phyloP scores from a whole-genome alignment of 106 monocot genomes.

The Dendrobium huoshanense region DNA sequence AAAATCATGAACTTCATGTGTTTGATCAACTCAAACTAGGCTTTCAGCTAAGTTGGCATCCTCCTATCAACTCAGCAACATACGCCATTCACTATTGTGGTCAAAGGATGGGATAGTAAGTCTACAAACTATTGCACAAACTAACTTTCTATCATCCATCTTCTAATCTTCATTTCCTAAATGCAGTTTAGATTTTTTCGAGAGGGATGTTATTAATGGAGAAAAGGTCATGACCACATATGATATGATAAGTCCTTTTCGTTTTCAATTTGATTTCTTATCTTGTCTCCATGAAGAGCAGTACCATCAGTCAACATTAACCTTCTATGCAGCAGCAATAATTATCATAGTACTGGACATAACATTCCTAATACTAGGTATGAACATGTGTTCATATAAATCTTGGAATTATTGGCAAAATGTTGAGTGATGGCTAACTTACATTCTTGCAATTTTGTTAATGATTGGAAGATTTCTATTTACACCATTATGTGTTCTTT shows the following conservation, averaged over 20 bases:
- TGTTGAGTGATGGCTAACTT: background rate
- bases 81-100: no score
- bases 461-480: background rate
- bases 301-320: background rate
- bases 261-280: no score
- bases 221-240: no score
- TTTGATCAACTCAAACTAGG: background rate
- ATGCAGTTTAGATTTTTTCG: no score
- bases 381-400: background rate
- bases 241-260: no score
- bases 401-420: background rate
- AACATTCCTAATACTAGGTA: no score
- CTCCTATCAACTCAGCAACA: background rate
- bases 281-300: no score
- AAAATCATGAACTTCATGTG: background rate
- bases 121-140: background rate
- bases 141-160: background rate
- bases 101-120: background rate
- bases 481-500: no score
- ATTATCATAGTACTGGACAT: background rate
- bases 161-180: no score
- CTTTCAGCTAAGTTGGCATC: background rate
- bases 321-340: background rate
- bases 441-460: background rate
- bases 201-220: no score